A percentile compares a stretch with the other conserved stretches of the same genome.
These are phyloP conservation scores for Melastoma candidum DNA, from an alignment of 441 rosid genomes.

Conservation along the genomic window DNA sequence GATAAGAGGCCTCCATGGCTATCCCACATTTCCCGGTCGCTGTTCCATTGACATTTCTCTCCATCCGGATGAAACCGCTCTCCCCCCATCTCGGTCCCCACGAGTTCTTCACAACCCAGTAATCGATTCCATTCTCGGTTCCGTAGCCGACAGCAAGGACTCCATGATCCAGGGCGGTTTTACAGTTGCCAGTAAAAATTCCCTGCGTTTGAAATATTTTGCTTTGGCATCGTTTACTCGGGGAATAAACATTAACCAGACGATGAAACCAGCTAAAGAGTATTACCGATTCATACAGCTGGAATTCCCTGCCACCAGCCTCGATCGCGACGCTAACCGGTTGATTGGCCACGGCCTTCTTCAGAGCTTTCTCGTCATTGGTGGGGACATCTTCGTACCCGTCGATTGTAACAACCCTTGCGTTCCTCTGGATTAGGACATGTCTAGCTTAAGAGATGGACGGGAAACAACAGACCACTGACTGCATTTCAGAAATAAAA, in stretches of 20 bases:
- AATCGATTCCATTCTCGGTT: conserved; percentile 27
- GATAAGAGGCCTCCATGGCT: conserved; percentile 51
- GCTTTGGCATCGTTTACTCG: no score
- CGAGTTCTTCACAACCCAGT: conserved; percentile 36
- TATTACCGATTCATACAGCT: conserved; percentile 35
- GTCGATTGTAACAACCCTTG: conserved; percentile 42
- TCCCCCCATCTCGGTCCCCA: conserved; percentile 66
- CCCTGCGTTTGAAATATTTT: conserved; percentile 20
- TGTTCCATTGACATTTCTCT: conserved; percentile 26
- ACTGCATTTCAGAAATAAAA: no score
- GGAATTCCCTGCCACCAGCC: conserved; percentile 52
- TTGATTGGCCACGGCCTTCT: conserved; percentile 44
- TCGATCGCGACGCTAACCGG: conserved; percentile 59
- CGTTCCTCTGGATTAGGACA: conserved; percentile 26
- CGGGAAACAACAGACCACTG: no score
- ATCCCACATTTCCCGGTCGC: conserved; percentile 50
- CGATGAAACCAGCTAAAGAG: neutral
- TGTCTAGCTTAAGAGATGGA: no score
- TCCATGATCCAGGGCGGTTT: conserved; percentile 36
- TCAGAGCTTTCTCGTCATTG: conserved; percentile 46
- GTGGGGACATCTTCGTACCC: conserved; percentile 43
- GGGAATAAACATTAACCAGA: neutral
- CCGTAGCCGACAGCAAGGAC: conserved; percentile 29
- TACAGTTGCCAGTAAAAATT: conserved; percentile 36
- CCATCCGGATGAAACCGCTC: conserved; percentile 37